These are phyloP conservation scores for Combretum micranthum DNA, from an alignment of 345 rosid species.

Conservation along the genomic window DNA sequence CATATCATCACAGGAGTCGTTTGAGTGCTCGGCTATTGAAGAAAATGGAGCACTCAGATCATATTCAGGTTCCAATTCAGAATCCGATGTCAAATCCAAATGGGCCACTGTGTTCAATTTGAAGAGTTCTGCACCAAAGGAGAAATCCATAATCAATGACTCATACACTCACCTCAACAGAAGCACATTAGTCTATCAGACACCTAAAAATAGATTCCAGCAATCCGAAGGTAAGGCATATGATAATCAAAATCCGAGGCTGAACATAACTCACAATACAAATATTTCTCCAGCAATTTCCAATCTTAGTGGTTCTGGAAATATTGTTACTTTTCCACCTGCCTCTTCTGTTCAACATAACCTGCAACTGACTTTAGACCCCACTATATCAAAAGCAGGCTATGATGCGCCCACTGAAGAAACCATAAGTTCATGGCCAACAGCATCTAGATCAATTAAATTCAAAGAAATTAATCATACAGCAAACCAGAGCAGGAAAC, in stretches of 20 bases:
- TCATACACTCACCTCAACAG: slow-evolving; percentile 19
- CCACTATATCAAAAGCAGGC: slow-evolving; percentile 28
- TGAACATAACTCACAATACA: slow-evolving; percentile 18
- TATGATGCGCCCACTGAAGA: slow-evolving; percentile 34
- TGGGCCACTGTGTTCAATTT: slow-evolving; percentile 21
- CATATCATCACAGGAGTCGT: slow-evolving; percentile 69
- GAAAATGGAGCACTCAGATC: slow-evolving; percentile 40
- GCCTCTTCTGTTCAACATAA: slow-evolving; percentile 24
- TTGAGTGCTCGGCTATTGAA: slow-evolving; percentile 38
- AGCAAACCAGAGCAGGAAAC: slow-evolving; percentile 16
- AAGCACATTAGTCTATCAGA: slow-evolving; percentile 23
- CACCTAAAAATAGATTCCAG: slow-evolving; percentile 16
- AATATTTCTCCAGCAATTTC: slow-evolving; percentile 25
- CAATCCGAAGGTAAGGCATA: slow-evolving; percentile 23
- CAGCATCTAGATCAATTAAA: slow-evolving; percentile 24
- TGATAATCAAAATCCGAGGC: slow-evolving; percentile 20
- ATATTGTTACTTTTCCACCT: slow-evolving; percentile 14
- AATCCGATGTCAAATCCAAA: slow-evolving; percentile 36
- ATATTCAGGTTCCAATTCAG: slow-evolving; percentile 56
- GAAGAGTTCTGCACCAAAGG: slow-evolving; percentile 21
- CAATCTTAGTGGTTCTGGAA: slow-evolving; percentile 18
- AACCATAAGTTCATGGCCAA: slow-evolving; percentile 34
- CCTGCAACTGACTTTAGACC: slow-evolving; percentile 18
- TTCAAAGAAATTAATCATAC: slow-evolving; percentile 22
- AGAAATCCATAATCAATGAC: slow-evolving; percentile 36